These are phyloP conservation scores for Hepatocystis sp. DNA, from an alignment of 169 alveolate genomes.

Conservation along the genomic window DNA sequence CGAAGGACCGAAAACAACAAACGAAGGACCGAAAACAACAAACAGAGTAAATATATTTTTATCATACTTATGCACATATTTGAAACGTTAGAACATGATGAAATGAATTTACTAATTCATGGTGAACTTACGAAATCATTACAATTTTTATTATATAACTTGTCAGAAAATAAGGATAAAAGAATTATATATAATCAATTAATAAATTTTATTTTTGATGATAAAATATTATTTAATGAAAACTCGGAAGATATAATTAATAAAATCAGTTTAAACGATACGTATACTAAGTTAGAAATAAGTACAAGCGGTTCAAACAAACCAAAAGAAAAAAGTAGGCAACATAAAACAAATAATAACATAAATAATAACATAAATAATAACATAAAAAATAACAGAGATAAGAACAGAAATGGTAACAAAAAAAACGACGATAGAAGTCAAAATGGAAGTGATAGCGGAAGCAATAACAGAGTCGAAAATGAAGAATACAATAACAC, in stretches of 20 bases:
- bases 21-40: no score
- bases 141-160: conserved; percentile 9
- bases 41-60: conserved; percentile 34
- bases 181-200: conserved; percentile 15
- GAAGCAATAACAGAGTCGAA: no score
- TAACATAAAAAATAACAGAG: no score
- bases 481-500: no score
- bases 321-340: conserved; percentile 25
- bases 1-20: no score
- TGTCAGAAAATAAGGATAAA: conserved; percentile 18
- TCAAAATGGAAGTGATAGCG: no score
- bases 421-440: no score
- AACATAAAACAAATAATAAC: no score
- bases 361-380: no score
- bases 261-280: conserved; percentile 53
- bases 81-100: conserved; percentile 52
- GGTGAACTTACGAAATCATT: conserved; percentile 30
- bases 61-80: conserved; percentile 39
- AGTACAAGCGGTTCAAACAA: conserved; percentile 21
- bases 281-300: conserved; percentile 57
- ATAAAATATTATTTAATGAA: conserved; percentile 58
- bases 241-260: conserved; percentile 62
- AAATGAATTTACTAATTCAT: conserved; percentile 47
- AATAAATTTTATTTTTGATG: conserved; percentile 44
- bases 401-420: no score